Evolutionary conservation across 108 stramenopile species (phyloP).

Genomic region (Schizochytrium sp.): DNA sequence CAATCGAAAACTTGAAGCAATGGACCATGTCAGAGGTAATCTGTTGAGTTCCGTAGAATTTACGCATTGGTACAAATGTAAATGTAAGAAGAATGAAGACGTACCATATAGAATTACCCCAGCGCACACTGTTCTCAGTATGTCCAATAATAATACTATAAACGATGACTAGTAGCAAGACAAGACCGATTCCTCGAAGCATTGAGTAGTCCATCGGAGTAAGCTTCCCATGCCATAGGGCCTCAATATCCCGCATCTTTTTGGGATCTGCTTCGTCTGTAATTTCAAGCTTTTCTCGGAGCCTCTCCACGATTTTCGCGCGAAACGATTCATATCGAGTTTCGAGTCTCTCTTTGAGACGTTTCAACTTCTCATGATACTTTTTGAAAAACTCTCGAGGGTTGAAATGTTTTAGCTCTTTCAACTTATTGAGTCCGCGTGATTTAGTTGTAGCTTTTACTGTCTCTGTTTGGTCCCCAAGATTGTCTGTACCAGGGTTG

Average conservation of each 20-base stretch:
- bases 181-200: neutral
- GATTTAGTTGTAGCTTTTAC: too few relatives aligned
- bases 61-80: conserved; percentile 35
- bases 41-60: conserved; percentile 30
- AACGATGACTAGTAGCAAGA: neutral
- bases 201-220: conserved; percentile 50
- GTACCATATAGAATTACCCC: conserved; percentile 37
- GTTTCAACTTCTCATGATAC: neutral
- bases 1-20: conserved; percentile 50
- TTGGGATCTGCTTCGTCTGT: conserved; percentile 15
- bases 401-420: neutral
- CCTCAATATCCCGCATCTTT: conserved; percentile 19
- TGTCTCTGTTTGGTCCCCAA: too few relatives aligned
- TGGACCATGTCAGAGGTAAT: conserved; percentile 47
- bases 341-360: neutral
- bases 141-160: neutral
- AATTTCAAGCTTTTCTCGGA: neutral
- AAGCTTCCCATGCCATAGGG: conserved; percentile 32
- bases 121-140: conserved; percentile 1
- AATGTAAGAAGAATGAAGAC: neutral
- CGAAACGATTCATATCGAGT: neutral
- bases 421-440: too few relatives aligned
- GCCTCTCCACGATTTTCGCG: neutral
- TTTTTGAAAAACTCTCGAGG: neutral
- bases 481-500: too few relatives aligned